Evolutionary conservation across 495 filamentous ascomycete genomes (phyloP), one percentile per base, ranked within the genome.

Genomic region (Lophiostoma macrostomum): DNA sequence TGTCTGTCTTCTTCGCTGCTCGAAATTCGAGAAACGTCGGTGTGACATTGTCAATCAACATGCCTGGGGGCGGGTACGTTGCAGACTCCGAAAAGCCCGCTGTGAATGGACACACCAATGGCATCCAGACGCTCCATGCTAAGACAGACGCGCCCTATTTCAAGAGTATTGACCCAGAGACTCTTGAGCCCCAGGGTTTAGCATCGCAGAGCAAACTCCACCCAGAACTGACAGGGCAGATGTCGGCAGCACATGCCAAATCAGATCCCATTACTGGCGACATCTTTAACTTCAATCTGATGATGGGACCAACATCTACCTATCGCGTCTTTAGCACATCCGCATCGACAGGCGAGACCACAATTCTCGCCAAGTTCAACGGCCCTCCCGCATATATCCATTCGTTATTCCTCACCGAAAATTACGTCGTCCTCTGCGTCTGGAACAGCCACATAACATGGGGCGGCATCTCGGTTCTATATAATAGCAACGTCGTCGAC

Each of bases 201-300:
- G 74, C 79, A 0, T 65, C 64, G 2, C 88, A 91, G 61, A 43
- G 54, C 2, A 56, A 52, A 1, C 69, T 91, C 7, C 84, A 93
- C 55, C 85, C 87, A 0, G 73, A 76, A 2, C 69, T 93, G 11
- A 77, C 73, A 12, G 88, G 88, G 0, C 78, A 72, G 1, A 53
- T 86, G 4, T 76, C 81, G 4, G 80, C 76, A 18, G 75, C 87
- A 2, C 88, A 91, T 64, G 78, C 85, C 5, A 79, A 81, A n/a
- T 73, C 74, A 0, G 85, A 90, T 56, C 86, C 85, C 0, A 58
- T 72, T 0, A 90, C 83, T 0, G 87, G 88, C 1, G 86, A 90
- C 53, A 64, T 86, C n/a, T 88, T 77, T 71, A 91, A 90, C 63
- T 89, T 76, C 71, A 91, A 91, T 63, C 77, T 88, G 28, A 61